Evolutionary conservation across 1,284 basidiomycete species (phyloP).

Genomic region (Cutaneotrichosporon sp.): DNA sequence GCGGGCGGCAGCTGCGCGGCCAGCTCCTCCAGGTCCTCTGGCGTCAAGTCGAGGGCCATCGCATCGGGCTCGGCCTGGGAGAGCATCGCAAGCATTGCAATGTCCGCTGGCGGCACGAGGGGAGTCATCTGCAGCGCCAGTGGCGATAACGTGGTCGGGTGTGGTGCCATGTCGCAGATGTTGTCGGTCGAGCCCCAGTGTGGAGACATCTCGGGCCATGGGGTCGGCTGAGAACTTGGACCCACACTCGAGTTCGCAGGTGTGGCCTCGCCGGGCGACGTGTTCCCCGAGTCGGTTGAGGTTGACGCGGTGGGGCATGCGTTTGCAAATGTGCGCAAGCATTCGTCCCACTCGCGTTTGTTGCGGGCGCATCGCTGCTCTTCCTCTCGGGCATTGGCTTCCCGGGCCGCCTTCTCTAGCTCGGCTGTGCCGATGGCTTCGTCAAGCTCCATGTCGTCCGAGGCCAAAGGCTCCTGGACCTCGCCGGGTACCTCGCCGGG

Average conservation of each 20-base stretch:
- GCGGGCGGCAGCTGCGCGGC: constrained; percentile 8
- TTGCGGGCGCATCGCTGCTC: constrained; percentile 36
- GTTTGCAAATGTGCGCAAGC: constrained; percentile 31
- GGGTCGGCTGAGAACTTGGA: constrained; percentile 10
- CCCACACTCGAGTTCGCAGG: constrained; percentile 6
- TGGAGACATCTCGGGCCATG: constrained; percentile 19
- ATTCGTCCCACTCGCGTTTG: constrained; percentile 38
- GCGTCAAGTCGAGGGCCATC: constrained; percentile 35
- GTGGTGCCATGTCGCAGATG: constrained; percentile 14
- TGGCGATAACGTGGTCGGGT: constrained; percentile 30
- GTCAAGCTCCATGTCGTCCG: constrained; percentile 21
- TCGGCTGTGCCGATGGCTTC: constrained; percentile 46
- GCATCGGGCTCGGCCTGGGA: constrained; percentile 29
- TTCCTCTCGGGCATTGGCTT: constrained; percentile 44
- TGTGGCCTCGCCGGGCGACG: constrained; percentile 13
- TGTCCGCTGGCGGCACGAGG: constrained; percentile 1
- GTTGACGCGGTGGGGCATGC: constrained; percentile 10
- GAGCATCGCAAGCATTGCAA: constrained; percentile 13
- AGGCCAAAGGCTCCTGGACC: constrained; percentile 1
- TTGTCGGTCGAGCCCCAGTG: constrained; percentile 19
- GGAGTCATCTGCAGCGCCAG: constrained; percentile 33
- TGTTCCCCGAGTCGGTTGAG: constrained; percentile 8
- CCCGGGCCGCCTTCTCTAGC: constrained; percentile 39
- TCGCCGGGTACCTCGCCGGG: too few relatives aligned
- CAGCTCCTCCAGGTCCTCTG: constrained; percentile 32